These are phyloP conservation scores for Saccharomyces jurei DNA, from an alignment of 805 yeast species.

Conservation along the genomic window DNA sequence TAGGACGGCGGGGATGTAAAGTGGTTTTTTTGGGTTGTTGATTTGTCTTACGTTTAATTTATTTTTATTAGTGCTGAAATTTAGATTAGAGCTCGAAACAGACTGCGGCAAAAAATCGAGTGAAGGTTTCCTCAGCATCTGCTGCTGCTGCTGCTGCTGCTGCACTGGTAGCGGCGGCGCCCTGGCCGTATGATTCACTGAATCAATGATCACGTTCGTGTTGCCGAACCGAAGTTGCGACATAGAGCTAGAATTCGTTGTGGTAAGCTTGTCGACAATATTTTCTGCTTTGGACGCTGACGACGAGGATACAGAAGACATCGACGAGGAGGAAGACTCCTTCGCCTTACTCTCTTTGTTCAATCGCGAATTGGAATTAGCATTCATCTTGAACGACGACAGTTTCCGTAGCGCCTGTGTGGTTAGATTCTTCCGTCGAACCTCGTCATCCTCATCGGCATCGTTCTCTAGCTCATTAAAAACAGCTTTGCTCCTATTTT, in stretches of 20 bases:
- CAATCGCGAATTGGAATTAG: background rate
- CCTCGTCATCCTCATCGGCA: slow-evolving; percentile 23
- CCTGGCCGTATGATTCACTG: slow-evolving; percentile 8
- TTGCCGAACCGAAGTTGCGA: slow-evolving; percentile 24
- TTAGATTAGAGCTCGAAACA: slow-evolving; percentile 3
- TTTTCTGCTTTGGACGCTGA: slow-evolving; percentile 1
- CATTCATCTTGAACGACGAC: slow-evolving; percentile 20
- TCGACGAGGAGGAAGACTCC: background rate
- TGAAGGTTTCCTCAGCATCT: slow-evolving; percentile 9
- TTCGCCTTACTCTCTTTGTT: background rate
- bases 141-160: background rate
- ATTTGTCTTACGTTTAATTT: slow-evolving; percentile 49
- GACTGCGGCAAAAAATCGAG: slow-evolving; percentile 15
- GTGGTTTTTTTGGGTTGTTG: slow-evolving; percentile 73
- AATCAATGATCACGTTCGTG: slow-evolving; percentile 25
- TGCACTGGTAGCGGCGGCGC: background rate
- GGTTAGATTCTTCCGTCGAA: slow-evolving; percentile 30
- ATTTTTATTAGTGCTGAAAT: background rate
- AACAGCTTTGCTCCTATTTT: background rate
- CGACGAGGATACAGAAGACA: background rate
- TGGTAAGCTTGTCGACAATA: background rate
- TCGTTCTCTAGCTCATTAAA: slow-evolving; percentile 10
- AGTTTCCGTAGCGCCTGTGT: slow-evolving; percentile 35
- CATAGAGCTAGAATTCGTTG: slow-evolving; percentile 10
- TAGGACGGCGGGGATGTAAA: slow-evolving; percentile 86